A percentile compares a stretch with the other conserved stretches of the same genome.
Conservation (phyloP, 805 yeast genomes). For the Zygoascus flipseniorum region DNA sequence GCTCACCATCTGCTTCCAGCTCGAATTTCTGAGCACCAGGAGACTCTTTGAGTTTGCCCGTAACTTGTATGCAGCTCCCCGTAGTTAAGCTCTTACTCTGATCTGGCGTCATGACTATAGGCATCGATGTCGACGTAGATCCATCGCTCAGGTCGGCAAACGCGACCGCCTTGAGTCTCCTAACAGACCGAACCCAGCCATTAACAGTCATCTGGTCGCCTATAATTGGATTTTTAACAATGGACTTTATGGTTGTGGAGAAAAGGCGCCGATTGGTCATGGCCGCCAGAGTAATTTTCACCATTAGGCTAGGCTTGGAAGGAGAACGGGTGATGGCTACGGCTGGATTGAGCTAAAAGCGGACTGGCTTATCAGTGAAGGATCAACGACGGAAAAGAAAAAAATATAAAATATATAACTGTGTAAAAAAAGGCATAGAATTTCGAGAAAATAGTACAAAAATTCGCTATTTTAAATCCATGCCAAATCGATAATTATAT, state of each 20-base stretch:
- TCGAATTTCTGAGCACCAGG: constrained; percentile 52
- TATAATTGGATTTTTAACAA: not conserved
- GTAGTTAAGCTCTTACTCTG: constrained; percentile 26
- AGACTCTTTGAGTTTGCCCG: constrained; percentile 39
- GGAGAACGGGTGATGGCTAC: too few species aligned
- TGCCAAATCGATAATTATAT: too few species aligned
- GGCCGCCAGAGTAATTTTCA: too few species aligned
- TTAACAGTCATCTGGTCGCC: constrained; percentile 34
- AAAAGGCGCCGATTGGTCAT: not conserved
- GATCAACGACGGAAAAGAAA: too few species aligned
- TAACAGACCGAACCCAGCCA: constrained; percentile 72
- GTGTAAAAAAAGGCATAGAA: too few species aligned
- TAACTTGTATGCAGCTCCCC: constrained; percentile 38
- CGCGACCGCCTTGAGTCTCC: constrained; percentile 65
- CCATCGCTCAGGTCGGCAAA: constrained; percentile 83
- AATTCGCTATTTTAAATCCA: too few species aligned
- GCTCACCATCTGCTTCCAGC: constrained; percentile 31
- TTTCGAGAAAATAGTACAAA: too few species aligned
- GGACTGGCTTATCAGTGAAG: too few species aligned
- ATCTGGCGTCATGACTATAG: constrained; percentile 39
- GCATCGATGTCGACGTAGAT: constrained; percentile 43
- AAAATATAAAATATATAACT: too few species aligned
- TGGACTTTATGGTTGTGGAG: not conserved
- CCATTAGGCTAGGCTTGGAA: too few species aligned
- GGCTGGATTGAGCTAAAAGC: too few species aligned